A percentile compares a stretch with the other conserved stretches of the same genome.
Conservation (phyloP, 257 asterid species). For the Euphrasia confusa region DNA sequence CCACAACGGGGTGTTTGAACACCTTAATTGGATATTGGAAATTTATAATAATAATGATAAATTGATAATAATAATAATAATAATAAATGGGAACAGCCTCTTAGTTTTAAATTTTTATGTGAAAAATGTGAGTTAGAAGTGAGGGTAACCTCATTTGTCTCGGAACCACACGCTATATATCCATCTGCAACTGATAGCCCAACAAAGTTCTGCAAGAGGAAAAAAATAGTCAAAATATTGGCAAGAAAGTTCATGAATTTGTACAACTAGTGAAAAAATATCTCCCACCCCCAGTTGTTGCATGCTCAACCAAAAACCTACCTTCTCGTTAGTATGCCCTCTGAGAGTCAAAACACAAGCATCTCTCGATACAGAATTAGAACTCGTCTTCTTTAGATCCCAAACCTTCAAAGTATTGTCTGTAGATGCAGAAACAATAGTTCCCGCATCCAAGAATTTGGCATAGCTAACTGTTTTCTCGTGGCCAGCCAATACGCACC, state of each 20-base stretch:
- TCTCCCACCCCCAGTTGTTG: background rate
- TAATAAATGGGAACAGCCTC: background rate
- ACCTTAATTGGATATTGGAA: no score
- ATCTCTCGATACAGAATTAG: constrained; percentile 58
- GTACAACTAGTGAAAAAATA: constrained; percentile 19
- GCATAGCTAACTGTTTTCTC: constrained; percentile 86
- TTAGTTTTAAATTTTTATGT: constrained; percentile 7
- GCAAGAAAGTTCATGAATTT: background rate
- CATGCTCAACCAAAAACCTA: constrained; percentile 27
- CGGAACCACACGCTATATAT: constrained; percentile 90
- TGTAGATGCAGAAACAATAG: constrained; percentile 84
- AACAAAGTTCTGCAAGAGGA: constrained; percentile 78
- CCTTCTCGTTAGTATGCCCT: constrained; percentile 97
- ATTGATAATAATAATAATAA: no score
- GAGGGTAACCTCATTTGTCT: constrained; percentile 75
- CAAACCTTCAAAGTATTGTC: constrained; percentile 90
- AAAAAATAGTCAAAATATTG: constrained; percentile 27
- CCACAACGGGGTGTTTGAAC: background rate
- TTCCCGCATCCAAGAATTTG: constrained; percentile 69
- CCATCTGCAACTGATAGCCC: constrained; percentile 90
- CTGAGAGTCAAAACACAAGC: constrained; percentile 73
- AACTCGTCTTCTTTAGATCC: constrained; percentile 78
- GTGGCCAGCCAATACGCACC: constrained; percentile 91
- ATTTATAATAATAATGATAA: no score
- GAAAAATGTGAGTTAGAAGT: constrained; percentile 19